Evolutionary conservation across 2,329 filamentous ascomycete species (phyloP).

Genomic region (Aspergillus thermomutatus): DNA sequence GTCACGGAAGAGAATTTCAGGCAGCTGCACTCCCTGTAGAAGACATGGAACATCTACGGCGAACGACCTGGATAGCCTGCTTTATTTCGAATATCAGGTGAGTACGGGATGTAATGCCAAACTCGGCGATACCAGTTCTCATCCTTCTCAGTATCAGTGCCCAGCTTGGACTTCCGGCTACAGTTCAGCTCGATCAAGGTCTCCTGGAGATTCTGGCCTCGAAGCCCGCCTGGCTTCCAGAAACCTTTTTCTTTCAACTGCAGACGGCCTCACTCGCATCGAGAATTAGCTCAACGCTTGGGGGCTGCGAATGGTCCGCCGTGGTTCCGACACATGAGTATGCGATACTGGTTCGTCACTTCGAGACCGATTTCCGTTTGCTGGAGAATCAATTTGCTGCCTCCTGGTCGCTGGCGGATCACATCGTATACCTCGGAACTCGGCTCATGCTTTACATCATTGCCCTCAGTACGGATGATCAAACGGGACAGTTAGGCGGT

Average conservation of each 20-base stretch:
- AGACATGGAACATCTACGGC: neutral
- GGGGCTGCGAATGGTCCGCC: neutral
- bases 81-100: slow-evolving; percentile 10
- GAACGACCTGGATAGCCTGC: slow-evolving; percentile 8
- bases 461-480: too few relatives aligned
- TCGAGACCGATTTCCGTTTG: slow-evolving; percentile 3
- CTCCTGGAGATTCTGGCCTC: slow-evolving; percentile 4
- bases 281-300: slow-evolving; percentile 3
- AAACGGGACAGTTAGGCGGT: too few relatives aligned
- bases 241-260: slow-evolving; percentile 8
- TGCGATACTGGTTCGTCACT: neutral
- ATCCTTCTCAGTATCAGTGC: slow-evolving; percentile 1
- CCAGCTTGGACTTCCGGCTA: slow-evolving; percentile 9
- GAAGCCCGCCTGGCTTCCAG: slow-evolving; percentile 8
- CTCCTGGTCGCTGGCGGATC: slow-evolving; percentile 6
- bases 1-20: slow-evolving; percentile 4
- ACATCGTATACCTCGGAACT: slow-evolving; percentile 4
- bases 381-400: slow-evolving; percentile 3
- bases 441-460: slow-evolving; percentile 6
- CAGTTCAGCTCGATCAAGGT: slow-evolving; percentile 8
- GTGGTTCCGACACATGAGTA: too few relatives aligned
- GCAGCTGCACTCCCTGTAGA: neutral
- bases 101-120: neutral
- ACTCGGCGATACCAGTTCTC: too few relatives aligned
- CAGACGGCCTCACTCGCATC: slow-evolving; percentile 4